Evolutionary conservation across 768 basidiomycete species (phyloP), one percentile per base, ranked within the genome.

Genomic region (Tylopilus vinaceipallidus): DNA sequence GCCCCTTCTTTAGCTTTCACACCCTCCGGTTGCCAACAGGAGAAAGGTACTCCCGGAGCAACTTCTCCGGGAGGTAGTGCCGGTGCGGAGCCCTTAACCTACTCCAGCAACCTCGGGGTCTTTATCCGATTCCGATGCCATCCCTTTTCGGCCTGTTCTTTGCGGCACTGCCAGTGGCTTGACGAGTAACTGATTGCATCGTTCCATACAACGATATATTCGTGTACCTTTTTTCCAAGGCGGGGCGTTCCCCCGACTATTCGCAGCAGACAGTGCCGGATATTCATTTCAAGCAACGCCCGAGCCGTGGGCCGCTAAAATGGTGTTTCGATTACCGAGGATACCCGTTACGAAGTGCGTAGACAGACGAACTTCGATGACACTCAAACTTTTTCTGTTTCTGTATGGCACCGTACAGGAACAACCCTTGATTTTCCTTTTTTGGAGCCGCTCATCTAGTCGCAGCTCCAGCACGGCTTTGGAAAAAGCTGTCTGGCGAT

Each of bases 401-500:
- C 23, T 13, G 42, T 24, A 22, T 40, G 12, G 44, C 17, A 30
- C 23, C 14, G 17, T 32, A 33, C 42, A 54, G 49, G 38, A 48
- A 42, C 44, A 39, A 36, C 49, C 39, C 48, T 50, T 27, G 39
- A 56, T 36, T 48, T 51, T 41, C 57, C 34, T 47, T 49, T 54
- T 51, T 20, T 6, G 49, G 34, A 37, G 10, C 19, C 12, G n/a
- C 3, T 37, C 45, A 32, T 38, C 44, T 42, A 60, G 49, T 49
- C 49, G 50, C 42, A 12, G 39, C 38, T 26, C 38, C 37, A 40
- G 26, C 45, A 57, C 49, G 58, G 45, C 45, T 49, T 45, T n/a
- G 42, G 56, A 49, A 39, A 52, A 52, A 33, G 47, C 41, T 45
- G 51, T 34, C 52, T 53, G 24, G 46, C 37, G 52, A 62, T 64